Conservation (phyloP, 352 stramenopile genomes). For the Phytophthora palmivora region DNA sequence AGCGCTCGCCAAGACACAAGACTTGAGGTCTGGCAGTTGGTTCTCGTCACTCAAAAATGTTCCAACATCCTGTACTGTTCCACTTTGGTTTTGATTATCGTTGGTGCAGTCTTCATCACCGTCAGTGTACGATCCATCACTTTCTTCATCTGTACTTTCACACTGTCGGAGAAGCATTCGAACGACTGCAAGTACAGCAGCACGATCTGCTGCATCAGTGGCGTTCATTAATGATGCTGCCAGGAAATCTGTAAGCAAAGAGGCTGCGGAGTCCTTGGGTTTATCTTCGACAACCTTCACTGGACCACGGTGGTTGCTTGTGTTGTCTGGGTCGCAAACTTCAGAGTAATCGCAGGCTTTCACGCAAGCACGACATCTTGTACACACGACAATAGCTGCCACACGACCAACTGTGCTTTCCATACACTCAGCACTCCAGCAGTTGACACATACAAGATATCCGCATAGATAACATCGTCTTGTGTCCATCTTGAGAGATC, state of each 20-base stretch:
- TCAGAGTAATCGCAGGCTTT: constrained; percentile 34
- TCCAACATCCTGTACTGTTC: constrained; percentile 9
- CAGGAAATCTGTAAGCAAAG: constrained; percentile 39
- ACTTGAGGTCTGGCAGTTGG: constrained; percentile 21
- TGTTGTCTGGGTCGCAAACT: constrained; percentile 12
- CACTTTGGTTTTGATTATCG: constrained; percentile 3
- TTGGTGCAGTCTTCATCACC: constrained; percentile 1
- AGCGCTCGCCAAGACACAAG: constrained; percentile 45
- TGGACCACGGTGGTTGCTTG: constrained; percentile 16
- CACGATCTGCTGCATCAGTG: constrained; percentile 15
- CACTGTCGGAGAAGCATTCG: constrained; percentile 28
- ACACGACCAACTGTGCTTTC: not conserved
- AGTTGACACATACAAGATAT: not conserved
- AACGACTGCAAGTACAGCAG: constrained; percentile 42
- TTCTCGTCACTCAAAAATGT: constrained; percentile 24
- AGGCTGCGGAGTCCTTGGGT: constrained; percentile 11
- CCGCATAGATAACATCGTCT: not conserved
- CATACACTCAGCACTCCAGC: not conserved
- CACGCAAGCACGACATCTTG: not conserved
- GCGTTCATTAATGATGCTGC: constrained; percentile 33
- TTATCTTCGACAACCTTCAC: constrained; percentile 31
- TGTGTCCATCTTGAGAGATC: not conserved
- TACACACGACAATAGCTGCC: not conserved
- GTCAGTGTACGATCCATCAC: constrained; percentile 2
- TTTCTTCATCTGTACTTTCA: constrained; percentile 11